Percentiles rank a stretch among this genome's conserved stretches.
phyloP scores from a whole-genome alignment of 2,329 filamentous ascomycete species.

The Aureobasidium sp. region DNA sequence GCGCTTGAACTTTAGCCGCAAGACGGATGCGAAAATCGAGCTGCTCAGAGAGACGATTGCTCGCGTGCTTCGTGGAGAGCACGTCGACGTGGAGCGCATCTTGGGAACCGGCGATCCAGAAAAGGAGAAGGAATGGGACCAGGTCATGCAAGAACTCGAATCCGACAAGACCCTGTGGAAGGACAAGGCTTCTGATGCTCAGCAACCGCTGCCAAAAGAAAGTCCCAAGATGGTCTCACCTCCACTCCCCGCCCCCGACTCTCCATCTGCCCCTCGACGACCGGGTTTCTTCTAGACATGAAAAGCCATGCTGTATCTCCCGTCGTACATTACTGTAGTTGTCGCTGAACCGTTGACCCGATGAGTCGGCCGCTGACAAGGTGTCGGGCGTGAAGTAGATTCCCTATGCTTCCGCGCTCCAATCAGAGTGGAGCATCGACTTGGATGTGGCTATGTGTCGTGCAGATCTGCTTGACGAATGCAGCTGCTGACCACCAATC shows the following conservation, averaged over 20 bases:
- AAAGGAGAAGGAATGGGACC: slow-evolving; percentile 80
- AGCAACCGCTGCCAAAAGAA: not conserved
- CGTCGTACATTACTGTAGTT: not conserved
- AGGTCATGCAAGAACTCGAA: slow-evolving; percentile 33
- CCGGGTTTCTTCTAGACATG: slow-evolving; percentile 11
- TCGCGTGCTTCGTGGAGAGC: slow-evolving; percentile 61
- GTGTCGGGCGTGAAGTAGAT: not conserved
- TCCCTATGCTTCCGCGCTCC: not conserved
- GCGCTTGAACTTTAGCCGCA: slow-evolving; percentile 63
- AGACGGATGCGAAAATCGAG: slow-evolving; percentile 71
- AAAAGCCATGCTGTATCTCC: not conserved
- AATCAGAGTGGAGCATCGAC: not conserved
- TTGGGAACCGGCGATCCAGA: slow-evolving; percentile 71
- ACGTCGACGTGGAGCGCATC: slow-evolving; percentile 76
- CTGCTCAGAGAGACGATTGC: slow-evolving; percentile 69
- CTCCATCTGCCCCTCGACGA: not conserved
- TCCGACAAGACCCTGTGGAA: slow-evolving; percentile 15
- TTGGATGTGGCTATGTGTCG: not conserved
- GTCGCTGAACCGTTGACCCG: not conserved
- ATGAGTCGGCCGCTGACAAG: not conserved
- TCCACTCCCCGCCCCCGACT: not conserved
- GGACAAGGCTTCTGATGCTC: slow-evolving; percentile 2
- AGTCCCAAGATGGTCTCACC: slow-evolving; percentile 8
- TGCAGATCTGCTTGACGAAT: not conserved
- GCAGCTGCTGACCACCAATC: slow-evolving; percentile 3